These are phyloP conservation scores for Diacronema lutheri DNA, from an alignment of 78 protist species.

Conservation along the genomic window DNA sequence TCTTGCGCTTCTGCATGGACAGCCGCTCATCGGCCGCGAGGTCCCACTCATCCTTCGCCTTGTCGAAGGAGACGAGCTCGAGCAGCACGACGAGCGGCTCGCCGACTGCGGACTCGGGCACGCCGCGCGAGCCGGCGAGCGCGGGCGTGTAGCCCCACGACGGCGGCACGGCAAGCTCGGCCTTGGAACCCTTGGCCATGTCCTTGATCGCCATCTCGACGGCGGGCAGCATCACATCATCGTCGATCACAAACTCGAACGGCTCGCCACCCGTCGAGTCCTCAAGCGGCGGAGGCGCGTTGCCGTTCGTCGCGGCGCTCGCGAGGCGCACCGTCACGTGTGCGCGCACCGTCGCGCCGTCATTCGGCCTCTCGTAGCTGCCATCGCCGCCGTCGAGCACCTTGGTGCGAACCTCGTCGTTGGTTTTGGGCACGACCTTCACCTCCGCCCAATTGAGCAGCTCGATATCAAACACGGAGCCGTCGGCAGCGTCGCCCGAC, in stretches of 20 bases:
- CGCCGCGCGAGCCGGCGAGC: background rate
- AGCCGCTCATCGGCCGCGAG: background rate
- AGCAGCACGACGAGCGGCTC: background rate
- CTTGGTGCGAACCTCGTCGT: background rate
- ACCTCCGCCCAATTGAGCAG: background rate
- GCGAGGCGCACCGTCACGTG: background rate
- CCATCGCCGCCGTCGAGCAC: background rate
- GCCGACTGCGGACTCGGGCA: background rate
- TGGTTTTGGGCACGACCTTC: background rate
- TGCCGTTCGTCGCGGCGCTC: background rate
- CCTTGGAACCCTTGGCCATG: background rate
- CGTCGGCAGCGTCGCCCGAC: no score
- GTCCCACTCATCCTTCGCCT: background rate
- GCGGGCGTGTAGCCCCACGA: background rate
- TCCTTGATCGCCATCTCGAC: background rate
- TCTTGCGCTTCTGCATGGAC: background rate
- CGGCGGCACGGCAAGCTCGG: background rate
- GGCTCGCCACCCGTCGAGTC: background rate
- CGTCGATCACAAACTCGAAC: background rate
- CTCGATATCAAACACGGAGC: no score
- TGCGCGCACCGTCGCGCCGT: no score
- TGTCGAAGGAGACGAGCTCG: background rate
- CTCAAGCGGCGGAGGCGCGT: background rate
- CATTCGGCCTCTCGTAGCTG: no score
- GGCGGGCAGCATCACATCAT: background rate